Percentiles rank a stretch among this genome's conserved stretches.
These are phyloP conservation scores for Gremmenia infestans DNA, from an alignment of 2,329 filamentous ascomycete genomes.

Conservation along the genomic window DNA sequence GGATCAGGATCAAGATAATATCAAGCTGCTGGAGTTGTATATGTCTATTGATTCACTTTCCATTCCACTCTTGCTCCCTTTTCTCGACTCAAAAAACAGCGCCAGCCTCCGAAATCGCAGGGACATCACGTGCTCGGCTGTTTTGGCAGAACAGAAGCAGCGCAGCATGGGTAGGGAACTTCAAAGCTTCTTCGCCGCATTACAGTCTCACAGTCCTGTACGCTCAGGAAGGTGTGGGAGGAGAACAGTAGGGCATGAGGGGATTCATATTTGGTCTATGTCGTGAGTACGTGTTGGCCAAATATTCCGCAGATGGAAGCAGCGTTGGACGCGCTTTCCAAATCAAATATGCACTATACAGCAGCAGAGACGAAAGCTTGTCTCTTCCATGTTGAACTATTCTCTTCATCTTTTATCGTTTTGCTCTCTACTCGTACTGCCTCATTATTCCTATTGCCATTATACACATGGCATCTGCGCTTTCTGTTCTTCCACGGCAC, in stretches of 20 bases:
- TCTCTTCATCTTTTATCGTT: background rate
- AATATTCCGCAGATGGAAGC: background rate
- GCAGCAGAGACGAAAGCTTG: no score
- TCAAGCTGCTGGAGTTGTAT: background rate
- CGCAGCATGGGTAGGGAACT: no score
- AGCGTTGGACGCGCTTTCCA: background rate
- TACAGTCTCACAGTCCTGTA: background rate
- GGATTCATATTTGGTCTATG: no score
- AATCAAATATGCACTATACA: no score
- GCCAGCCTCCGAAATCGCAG: no score
- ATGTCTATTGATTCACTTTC: background rate
- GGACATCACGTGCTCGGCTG: no score
- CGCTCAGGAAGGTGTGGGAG: background rate
- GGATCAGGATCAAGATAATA: background rate
- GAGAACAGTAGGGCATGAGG: no score
- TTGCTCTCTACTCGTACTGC: background rate
- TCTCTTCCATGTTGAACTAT: background rate
- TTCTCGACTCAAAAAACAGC: no score
- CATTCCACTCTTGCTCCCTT: no score
- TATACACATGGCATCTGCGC: background rate
- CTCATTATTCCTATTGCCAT: background rate
- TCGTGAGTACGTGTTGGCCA: no score
- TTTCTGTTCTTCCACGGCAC: background rate
- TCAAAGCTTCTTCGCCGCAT: background rate
- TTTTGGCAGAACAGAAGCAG: no score